Percentiles rank a stretch among this genome's conserved stretches.
These are phyloP conservation scores for Diatrype stigma DNA, from an alignment of 2,329 filamentous ascomycete genomes.

Conservation along the genomic window DNA sequence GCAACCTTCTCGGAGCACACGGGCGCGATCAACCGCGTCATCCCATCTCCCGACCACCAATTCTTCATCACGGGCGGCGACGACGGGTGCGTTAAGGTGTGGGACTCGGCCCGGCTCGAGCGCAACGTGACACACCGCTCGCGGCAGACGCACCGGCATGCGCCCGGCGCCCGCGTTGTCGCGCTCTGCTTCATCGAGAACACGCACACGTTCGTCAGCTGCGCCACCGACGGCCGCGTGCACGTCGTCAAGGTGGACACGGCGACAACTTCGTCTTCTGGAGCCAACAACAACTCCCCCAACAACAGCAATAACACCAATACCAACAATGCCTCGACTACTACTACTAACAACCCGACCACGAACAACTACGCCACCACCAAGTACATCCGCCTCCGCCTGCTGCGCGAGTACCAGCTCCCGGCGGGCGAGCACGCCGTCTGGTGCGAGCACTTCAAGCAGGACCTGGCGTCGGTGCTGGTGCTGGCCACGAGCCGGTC, in stretches of 20 bases:
- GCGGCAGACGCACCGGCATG: conserved; percentile 78
- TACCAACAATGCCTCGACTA: too few species aligned
- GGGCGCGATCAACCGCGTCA: conserved; percentile 74
- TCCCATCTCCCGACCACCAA: conserved; percentile 80
- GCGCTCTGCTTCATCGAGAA: conserved; percentile 88
- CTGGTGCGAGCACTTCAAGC: conserved; percentile 89
- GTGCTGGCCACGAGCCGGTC: conserved; percentile 83
- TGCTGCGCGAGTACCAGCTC: conserved; percentile 79
- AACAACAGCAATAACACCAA: too few species aligned
- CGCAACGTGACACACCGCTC: conserved; percentile 86
- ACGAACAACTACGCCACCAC: conserved; percentile 34
- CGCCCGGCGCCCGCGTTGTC: conserved; percentile 66
- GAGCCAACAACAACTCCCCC: conserved; percentile 16
- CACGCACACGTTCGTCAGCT: conserved; percentile 89
- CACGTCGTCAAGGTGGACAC: conserved; percentile 80
- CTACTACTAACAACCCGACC: too few species aligned
- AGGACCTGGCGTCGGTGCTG: conserved; percentile 76
- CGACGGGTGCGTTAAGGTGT: conserved; percentile 85
- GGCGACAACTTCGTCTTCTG: too few species aligned
- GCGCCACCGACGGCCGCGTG: conserved; percentile 83
- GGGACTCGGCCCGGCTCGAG: conserved; percentile 87
- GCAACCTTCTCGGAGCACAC: conserved; percentile 87
- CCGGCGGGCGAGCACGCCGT: conserved; percentile 70
- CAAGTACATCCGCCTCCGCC: conserved; percentile 72
- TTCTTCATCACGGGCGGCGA: conserved; percentile 95